phyloP scores from a whole-genome alignment of 192 early-diverging fungal genomes.

The Ambispora gerdemannii region DNA sequence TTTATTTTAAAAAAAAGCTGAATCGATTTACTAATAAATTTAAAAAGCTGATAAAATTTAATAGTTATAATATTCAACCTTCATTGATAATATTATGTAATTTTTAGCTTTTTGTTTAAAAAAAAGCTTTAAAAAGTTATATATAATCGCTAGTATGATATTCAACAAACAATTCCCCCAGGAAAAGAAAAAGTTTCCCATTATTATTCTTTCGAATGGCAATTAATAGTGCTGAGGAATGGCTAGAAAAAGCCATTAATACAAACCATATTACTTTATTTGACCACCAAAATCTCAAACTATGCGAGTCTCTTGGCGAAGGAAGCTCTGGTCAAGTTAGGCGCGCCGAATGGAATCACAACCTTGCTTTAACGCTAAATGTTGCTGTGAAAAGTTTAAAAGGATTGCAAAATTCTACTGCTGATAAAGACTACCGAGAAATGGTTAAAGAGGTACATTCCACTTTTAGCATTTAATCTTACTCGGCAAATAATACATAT shows the following conservation, averaged over 20 bases:
- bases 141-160: too few species aligned
- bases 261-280: not conserved
- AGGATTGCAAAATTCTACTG: not conserved
- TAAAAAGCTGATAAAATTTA: too few species aligned
- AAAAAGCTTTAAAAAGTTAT: too few species aligned
- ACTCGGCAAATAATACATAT: not conserved
- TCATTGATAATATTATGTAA: too few species aligned
- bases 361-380: not conserved
- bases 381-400: not conserved
- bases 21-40: too few species aligned
- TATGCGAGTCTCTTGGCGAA: not conserved
- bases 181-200: too few species aligned
- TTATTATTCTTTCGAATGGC: too few species aligned
- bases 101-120: too few species aligned
- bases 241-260: not conserved
- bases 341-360: not conserved
- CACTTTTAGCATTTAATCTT: not conserved
- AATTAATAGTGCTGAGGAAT: not conserved
- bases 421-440: not conserved
- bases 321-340: not conserved
- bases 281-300: not conserved
- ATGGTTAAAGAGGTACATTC: not conserved
- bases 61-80: too few species aligned
- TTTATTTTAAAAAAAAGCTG: too few species aligned
- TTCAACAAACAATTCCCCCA: too few species aligned